phyloP scores from a whole-genome alignment of 2,329 filamentous ascomycete species.

The Aspergillus fischeri region DNA sequence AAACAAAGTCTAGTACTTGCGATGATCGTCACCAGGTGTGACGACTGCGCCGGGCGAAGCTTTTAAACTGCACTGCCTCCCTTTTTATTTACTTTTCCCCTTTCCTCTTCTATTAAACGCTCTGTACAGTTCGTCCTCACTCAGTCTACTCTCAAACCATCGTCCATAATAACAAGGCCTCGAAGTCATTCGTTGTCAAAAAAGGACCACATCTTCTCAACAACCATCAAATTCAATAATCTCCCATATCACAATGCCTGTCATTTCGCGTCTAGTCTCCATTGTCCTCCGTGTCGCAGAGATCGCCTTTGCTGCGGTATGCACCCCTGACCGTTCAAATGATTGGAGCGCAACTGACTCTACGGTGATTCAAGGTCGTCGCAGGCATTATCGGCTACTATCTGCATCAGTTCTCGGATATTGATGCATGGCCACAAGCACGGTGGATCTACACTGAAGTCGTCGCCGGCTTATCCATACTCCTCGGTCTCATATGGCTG shows the following conservation, averaged over 20 bases:
- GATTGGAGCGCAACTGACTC: constrained; percentile 12
- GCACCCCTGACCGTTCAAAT: constrained; percentile 13
- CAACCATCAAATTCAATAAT: not conserved
- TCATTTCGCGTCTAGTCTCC: constrained; percentile 52
- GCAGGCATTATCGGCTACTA: constrained; percentile 66
- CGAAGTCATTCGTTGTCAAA: not conserved
- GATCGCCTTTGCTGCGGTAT: constrained; percentile 66
- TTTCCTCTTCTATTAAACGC: not conserved
- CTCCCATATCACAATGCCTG: constrained; percentile 39
- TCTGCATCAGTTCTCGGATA: constrained; percentile 49
- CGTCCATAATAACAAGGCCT: not conserved
- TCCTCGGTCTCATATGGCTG: constrained; percentile 68
- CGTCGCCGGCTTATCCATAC: constrained; percentile 63
- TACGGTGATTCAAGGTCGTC: constrained; percentile 43
- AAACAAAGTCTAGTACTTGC: not conserved
- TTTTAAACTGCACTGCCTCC: constrained; percentile 6
- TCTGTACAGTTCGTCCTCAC: not conserved
- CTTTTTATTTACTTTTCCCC: not conserved
- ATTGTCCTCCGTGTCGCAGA: constrained; percentile 58
- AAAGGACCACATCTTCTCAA: not conserved
- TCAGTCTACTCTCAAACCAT: not conserved
- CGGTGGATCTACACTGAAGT: constrained; percentile 74
- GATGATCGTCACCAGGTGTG: not conserved
- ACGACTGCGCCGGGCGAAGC: not conserved
- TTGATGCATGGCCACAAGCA: constrained; percentile 53